Percentiles rank a stretch among this genome's conserved stretches.
phyloP scores from a whole-genome alignment of 805 yeast genomes.

The Pachysolen tannophilus region DNA sequence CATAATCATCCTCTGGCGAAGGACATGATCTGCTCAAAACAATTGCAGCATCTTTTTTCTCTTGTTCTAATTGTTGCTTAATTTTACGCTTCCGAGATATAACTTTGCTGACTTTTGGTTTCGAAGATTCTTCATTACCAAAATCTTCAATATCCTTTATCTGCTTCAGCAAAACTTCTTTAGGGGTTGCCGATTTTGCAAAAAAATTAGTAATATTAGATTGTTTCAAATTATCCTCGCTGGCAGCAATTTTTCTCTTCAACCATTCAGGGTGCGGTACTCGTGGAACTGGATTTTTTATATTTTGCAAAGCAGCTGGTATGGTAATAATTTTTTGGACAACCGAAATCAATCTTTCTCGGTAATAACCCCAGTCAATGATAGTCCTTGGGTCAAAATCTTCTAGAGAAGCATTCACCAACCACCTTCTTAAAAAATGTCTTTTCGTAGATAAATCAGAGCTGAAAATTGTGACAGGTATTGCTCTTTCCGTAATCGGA shows the following conservation, averaged over 20 bases:
- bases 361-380: constrained; percentile 90
- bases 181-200: constrained; percentile 32
- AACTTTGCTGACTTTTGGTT: constrained; percentile 35
- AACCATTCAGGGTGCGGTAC: constrained; percentile 95
- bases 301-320: constrained; percentile 92
- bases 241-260: constrained; percentile 47
- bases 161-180: constrained; percentile 25
- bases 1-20: constrained; percentile 57
- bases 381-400: constrained; percentile 83
- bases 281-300: constrained; percentile 88
- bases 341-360: constrained; percentile 85
- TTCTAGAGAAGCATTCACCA: constrained; percentile 65
- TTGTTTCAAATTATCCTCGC: constrained; percentile 67
- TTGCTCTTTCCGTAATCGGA: constrained; percentile 93
- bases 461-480: constrained; percentile 93
- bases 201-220: constrained; percentile 55
- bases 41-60: constrained; percentile 29
- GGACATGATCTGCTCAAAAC: constrained; percentile 52
- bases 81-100: constrained; percentile 37
- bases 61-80: constrained; percentile 16
- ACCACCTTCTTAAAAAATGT: constrained; percentile 77
- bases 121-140: constrained; percentile 27
- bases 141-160: constrained; percentile 73
- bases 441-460: constrained; percentile 68
- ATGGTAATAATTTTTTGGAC: constrained; percentile 92